Evolutionary conservation across 1,284 basidiomycete genomes (phyloP).

Genomic region (Puccinia coronata): DNA sequence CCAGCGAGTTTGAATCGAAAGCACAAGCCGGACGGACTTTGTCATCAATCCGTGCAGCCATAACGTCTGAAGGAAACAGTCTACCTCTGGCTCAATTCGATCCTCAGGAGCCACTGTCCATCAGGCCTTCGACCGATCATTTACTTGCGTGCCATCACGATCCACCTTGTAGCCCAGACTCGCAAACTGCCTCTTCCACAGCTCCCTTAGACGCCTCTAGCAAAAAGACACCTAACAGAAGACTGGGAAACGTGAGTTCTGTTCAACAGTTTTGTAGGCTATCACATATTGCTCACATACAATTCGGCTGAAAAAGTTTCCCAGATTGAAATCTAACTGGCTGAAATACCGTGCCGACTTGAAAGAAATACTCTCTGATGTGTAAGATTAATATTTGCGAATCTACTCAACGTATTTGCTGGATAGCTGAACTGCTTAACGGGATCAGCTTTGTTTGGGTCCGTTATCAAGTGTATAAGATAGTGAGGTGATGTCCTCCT

Average conservation of each 20-base stretch:
- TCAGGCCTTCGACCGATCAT: neutral
- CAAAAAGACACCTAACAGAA: neutral
- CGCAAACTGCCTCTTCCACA: neutral
- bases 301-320: neutral
- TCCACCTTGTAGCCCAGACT: neutral
- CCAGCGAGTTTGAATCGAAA: neutral
- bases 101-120: neutral
- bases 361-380: neutral
- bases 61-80: neutral
- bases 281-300: neutral
- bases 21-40: neutral
- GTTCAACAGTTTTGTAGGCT: neutral
- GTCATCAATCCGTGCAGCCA: neutral
- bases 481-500: neutral
- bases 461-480: neutral
- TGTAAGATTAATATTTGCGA: neutral
- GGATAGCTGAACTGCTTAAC: neutral
- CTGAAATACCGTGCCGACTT: neutral
- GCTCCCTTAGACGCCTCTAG: neutral
- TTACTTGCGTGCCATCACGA: neutral
- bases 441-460: neutral
- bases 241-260: neutral
- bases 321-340: neutral
- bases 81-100: neutral
- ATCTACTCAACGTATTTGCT: neutral